Percentiles rank a stretch among this genome's conserved stretches.
These are phyloP conservation scores for Hirsutella rhossiliensis DNA, from an alignment of 2,329 filamentous ascomycete genomes.

Conservation along the genomic window DNA sequence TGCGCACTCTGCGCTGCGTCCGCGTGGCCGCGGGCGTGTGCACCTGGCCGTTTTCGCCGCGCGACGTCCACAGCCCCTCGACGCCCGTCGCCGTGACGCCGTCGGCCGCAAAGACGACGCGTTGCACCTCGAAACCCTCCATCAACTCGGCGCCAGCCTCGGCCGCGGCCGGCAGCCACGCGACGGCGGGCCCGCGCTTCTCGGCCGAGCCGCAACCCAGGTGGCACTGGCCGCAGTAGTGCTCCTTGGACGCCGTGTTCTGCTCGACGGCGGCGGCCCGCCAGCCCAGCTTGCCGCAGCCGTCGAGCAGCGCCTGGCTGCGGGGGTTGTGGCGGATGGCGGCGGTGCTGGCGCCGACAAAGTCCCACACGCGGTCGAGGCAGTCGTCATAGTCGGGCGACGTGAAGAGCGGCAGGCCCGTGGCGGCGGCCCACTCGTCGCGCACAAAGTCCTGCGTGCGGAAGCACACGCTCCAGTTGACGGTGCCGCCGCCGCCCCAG, in stretches of 20 bases:
- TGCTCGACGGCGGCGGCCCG: constrained; percentile 58
- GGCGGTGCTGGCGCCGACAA: constrained; percentile 62
- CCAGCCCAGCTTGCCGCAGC: constrained; percentile 62
- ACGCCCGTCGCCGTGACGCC: constrained; percentile 56
- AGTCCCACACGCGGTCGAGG: constrained; percentile 64
- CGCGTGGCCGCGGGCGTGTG: constrained; percentile 35
- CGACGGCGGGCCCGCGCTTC: constrained; percentile 69
- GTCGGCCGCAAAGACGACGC: constrained; percentile 53
- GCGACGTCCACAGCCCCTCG: constrained; percentile 61
- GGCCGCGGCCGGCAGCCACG: constrained; percentile 70
- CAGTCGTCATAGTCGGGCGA: constrained; percentile 64
- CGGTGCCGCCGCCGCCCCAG: constrained; percentile 77
- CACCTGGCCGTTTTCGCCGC: constrained; percentile 50
- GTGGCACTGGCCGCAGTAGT: constrained; percentile 59
- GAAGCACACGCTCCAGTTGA: constrained; percentile 68
- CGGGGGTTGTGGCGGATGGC: constrained; percentile 59
- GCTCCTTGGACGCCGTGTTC: constrained; percentile 62
- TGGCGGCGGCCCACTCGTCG: constrained; percentile 62
- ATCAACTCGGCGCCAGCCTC: constrained; percentile 68
- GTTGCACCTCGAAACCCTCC: constrained; percentile 66
- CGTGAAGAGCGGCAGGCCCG: constrained; percentile 61
- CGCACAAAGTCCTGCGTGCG: constrained; percentile 65
- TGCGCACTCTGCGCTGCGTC: constrained; percentile 46
- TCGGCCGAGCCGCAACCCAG: constrained; percentile 51
- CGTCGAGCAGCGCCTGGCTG: constrained; percentile 64